A percentile compares a stretch with the other conserved stretches of the same genome.
Conservation (phyloP, 805 yeast species). For the Cyberlindnera maclurae region DNA sequence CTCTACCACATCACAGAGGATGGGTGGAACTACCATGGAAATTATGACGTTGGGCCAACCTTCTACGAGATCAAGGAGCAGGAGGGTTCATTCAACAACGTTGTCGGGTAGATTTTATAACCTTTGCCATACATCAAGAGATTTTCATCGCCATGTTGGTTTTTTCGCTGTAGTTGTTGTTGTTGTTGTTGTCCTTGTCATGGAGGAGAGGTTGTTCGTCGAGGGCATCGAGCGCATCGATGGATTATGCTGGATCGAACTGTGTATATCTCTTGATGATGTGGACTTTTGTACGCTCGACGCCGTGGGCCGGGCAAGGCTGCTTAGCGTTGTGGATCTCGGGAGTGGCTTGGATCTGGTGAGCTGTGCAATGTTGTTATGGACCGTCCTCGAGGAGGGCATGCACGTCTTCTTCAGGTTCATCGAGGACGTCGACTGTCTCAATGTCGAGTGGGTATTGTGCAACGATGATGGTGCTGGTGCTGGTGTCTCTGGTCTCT, state of each 20-base stretch:
- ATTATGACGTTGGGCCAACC: slow-evolving; percentile 81
- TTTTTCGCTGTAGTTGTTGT: slow-evolving; percentile 6
- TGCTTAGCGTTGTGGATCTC: slow-evolving; percentile 15
- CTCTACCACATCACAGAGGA: slow-evolving; percentile 86
- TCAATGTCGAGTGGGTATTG: not conserved
- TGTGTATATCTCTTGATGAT: slow-evolving; percentile 10
- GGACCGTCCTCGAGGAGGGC: slow-evolving; percentile 8
- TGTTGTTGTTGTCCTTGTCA: slow-evolving; percentile 6
- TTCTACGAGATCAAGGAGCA: slow-evolving; percentile 88
- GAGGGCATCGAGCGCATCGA: slow-evolving; percentile 1
- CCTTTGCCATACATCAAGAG: not conserved
- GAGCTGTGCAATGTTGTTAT: slow-evolving; percentile 11
- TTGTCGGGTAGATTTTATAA: slow-evolving; percentile 31
- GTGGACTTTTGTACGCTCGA: slow-evolving; percentile 18
- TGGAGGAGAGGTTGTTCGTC: not conserved
- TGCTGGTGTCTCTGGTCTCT: not conserved
- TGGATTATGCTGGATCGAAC: slow-evolving; percentile 6
- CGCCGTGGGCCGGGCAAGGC: slow-evolving; percentile 17
- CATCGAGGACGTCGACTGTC: slow-evolving; percentile 5
- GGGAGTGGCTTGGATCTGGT: slow-evolving; percentile 10
- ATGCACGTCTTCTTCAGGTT: slow-evolving; percentile 1
- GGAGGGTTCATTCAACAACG: slow-evolving; percentile 83
- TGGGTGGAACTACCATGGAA: slow-evolving; percentile 96
- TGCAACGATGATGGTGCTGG: too few species aligned
- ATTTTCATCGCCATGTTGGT: slow-evolving; percentile 16